These are phyloP conservation scores for Neurospora tetraspora DNA, from an alignment of 495 filamentous ascomycete genomes.

Conservation along the genomic window DNA sequence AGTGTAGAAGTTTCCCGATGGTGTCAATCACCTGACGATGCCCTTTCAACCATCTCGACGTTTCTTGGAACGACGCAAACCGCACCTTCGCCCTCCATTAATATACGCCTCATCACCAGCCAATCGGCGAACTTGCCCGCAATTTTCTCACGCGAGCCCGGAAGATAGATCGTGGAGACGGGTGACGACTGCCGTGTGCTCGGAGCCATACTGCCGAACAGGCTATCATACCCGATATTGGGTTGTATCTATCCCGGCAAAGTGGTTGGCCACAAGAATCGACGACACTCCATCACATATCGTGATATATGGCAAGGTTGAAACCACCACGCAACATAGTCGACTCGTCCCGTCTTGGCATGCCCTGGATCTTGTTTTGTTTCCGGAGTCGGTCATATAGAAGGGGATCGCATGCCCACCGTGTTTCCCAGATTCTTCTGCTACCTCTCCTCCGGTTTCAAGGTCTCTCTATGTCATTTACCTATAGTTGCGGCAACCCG, in stretches of 20 bases:
- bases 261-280: conserved; percentile 5
- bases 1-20: not conserved
- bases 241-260: conserved; percentile 2
- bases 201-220: conserved; percentile 18
- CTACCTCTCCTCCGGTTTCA: not conserved
- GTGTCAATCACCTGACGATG: not conserved
- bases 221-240: conserved; percentile 18
- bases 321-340: no score
- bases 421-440: not conserved
- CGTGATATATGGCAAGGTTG: not conserved
- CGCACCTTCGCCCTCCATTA: not conserved
- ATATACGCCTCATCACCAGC: not conserved
- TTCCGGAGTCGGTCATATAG: not conserved
- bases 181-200: conserved; percentile 4
- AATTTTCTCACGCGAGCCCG: not conserved
- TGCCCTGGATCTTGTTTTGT: not conserved
- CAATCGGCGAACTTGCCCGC: not conserved
- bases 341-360: conserved; percentile 9
- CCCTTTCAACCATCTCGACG: not conserved
- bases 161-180: not conserved
- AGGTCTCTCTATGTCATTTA: not conserved
- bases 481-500: not conserved
- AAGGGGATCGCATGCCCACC: not conserved
- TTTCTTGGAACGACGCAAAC: not conserved
- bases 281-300: not conserved